Conservation (phyloP, 2,329 filamentous ascomycete genomes). For the Fusarium sp. region DNA sequence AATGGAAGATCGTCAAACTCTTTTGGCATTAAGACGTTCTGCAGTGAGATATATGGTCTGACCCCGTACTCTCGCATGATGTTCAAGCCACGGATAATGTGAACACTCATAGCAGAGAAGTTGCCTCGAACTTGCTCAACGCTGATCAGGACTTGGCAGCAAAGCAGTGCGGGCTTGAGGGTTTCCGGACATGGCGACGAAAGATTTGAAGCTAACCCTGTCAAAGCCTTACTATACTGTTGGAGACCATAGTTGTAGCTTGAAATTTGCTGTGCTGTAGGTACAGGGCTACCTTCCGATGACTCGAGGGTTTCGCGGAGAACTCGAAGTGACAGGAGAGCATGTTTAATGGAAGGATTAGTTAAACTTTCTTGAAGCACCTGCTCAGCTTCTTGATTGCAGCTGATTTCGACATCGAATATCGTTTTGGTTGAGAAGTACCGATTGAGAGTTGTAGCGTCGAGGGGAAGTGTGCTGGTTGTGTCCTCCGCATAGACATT, state of each 20-base stretch:
- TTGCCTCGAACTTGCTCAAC: conserved; percentile 59
- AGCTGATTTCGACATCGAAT: conserved; percentile 54
- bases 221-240: conserved; percentile 58
- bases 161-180: conserved; percentile 57
- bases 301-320: conserved; percentile 57
- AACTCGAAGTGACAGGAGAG: conserved; percentile 55
- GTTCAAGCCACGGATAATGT: conserved; percentile 58
- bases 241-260: conserved; percentile 55
- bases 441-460: conserved; percentile 53
- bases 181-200: conserved; percentile 48
- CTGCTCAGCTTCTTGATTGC: conserved; percentile 55
- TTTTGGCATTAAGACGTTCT: conserved; percentile 50
- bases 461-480: conserved; percentile 39
- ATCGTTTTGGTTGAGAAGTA: conserved; percentile 59
- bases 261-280: conserved; percentile 46
- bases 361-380: conserved; percentile 55
- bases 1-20: conserved; percentile 52
- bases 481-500: background rate
- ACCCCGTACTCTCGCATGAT: conserved; percentile 58
- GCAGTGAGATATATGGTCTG: conserved; percentile 50
- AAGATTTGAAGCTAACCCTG: conserved; percentile 55
- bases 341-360: conserved; percentile 54
- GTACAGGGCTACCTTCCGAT: conserved; percentile 44
- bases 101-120: conserved; percentile 57
- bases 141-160: conserved; percentile 62